Evolutionary conservation across 2,329 filamentous ascomycete species (phyloP).

Genomic region (Trichoderma hamatum): DNA sequence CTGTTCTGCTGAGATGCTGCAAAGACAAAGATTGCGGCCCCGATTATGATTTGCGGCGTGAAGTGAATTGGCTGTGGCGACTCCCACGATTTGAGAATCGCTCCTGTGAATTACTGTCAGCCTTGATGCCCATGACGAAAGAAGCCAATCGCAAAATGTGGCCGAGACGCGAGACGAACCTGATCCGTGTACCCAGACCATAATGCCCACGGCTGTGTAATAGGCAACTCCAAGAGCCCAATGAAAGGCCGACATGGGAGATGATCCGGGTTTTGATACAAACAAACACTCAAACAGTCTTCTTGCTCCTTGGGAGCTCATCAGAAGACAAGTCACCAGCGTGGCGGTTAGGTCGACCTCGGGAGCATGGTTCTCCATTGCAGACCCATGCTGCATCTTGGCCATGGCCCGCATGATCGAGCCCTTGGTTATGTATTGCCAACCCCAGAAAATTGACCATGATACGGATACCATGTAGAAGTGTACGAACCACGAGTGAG

Average conservation of each 20-base stretch:
- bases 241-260: constrained; percentile 83
- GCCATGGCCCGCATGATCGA: constrained; percentile 53
- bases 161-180: constrained; percentile 51
- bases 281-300: constrained; percentile 74
- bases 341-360: constrained; percentile 64
- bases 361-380: constrained; percentile 11
- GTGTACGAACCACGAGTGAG: constrained; percentile 86
- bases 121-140: background rate
- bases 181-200: constrained; percentile 83
- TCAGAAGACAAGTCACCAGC: constrained; percentile 68
- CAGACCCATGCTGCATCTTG: constrained; percentile 40
- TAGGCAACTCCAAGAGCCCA: constrained; percentile 79
- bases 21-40: constrained; percentile 65
- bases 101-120: constrained; percentile 32
- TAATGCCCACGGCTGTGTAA: constrained; percentile 73
- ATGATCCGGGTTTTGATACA: constrained; percentile 63
- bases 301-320: constrained; percentile 74
- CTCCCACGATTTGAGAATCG: constrained; percentile 42
- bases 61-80: constrained; percentile 29
- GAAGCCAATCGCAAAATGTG: background rate
- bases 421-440: constrained; percentile 62
- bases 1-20: constrained; percentile 75
- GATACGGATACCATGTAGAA: constrained; percentile 78
- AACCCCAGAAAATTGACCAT: constrained; percentile 74
- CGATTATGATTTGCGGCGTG: constrained; percentile 43